phyloP scores from a whole-genome alignment of 2,329 filamentous ascomycete genomes.

The Hymenoscyphus albidus region DNA sequence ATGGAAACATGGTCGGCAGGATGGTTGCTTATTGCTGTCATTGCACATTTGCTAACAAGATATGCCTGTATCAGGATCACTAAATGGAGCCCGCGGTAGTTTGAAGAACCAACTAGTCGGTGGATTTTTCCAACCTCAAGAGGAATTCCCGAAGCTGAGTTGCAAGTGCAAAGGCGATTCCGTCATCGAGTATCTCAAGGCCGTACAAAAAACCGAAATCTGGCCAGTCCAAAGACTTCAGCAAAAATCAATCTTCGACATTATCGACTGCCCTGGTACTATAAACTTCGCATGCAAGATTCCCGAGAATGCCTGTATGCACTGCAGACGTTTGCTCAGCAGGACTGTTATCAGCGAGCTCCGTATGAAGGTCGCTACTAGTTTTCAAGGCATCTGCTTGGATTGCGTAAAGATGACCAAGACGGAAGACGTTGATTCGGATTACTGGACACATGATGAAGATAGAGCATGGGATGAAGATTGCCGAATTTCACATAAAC shows the following conservation, averaged over 20 bases:
- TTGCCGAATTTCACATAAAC: background rate
- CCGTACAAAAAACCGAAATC: background rate
- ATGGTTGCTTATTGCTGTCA: background rate
- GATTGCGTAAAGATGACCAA: slow-evolving; percentile 3
- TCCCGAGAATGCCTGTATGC: background rate
- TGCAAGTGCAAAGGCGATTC: background rate
- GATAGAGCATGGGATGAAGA: background rate
- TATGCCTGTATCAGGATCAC: background rate
- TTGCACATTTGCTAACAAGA: background rate
- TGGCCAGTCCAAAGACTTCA: background rate
- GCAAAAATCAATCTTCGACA: background rate
- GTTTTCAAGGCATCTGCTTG: background rate
- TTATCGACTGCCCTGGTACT: background rate
- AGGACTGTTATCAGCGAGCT: background rate
- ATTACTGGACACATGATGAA: background rate
- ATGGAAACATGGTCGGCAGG: background rate
- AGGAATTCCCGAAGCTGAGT: background rate
- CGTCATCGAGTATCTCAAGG: background rate
- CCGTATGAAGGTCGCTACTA: background rate
- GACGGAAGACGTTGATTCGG: background rate
- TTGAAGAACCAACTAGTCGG: background rate
- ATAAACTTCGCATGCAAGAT: background rate
- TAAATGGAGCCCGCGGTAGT: background rate
- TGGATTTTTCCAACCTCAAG: background rate
- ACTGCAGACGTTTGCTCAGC: background rate